Evolutionary conservation across 179 eudicot species (phyloP).

Genomic region (Amaranthus tricolor): DNA sequence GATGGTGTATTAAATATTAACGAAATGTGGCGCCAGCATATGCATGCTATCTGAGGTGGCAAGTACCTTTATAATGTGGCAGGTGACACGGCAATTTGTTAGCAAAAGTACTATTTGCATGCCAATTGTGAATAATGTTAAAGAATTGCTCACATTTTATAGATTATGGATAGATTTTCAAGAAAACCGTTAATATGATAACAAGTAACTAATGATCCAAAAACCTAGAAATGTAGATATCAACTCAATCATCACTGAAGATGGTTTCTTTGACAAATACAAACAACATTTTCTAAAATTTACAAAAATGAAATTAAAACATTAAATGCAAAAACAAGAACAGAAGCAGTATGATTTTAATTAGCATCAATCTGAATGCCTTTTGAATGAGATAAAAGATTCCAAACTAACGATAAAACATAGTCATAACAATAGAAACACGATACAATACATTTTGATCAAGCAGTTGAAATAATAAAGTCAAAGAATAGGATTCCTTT

Average conservation of each 20-base stretch:
- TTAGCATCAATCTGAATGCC: not conserved
- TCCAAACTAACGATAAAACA: not conserved
- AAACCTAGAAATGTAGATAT: not conserved
- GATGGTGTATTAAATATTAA: too few relatives aligned
- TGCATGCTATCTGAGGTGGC: too few relatives aligned
- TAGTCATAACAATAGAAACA: not conserved
- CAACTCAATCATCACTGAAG: not conserved
- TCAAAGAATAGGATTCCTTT: not conserved
- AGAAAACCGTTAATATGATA: not conserved
- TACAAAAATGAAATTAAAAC: not conserved
- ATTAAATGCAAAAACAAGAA: not conserved
- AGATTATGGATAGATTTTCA: too few relatives aligned
- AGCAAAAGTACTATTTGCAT: too few relatives aligned
- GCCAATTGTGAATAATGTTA: too few relatives aligned
- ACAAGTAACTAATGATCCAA: not conserved
- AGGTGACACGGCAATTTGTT: too few relatives aligned
- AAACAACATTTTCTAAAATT: not conserved
- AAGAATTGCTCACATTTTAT: too few relatives aligned
- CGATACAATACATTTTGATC: not conserved
- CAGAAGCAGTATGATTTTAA: not conserved
- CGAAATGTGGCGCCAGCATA: too few relatives aligned
- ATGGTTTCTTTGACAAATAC: not conserved
- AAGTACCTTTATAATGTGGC: too few relatives aligned
- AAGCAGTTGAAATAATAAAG: not conserved
- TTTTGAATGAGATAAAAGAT: not conserved